Conservation (phyloP, 768 basidiomycete species). For the Leccinum aurantiacum region DNA sequence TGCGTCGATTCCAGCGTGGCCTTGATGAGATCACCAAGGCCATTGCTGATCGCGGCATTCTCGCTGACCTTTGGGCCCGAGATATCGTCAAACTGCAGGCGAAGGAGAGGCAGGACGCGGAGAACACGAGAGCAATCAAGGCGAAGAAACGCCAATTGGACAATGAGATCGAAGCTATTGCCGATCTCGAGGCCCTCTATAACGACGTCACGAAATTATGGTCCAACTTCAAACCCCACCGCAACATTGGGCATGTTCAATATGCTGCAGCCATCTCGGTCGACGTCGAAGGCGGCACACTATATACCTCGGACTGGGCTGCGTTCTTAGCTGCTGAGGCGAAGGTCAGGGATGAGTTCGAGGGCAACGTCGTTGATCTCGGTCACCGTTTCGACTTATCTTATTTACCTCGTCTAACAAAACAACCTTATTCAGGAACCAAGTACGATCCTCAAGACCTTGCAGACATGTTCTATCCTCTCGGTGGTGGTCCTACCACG, state of each 20-base stretch:
- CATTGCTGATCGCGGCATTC: background rate
- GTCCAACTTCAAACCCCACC: background rate
- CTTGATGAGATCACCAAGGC: background rate
- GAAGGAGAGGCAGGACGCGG: background rate
- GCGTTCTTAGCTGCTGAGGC: background rate
- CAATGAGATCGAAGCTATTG: background rate
- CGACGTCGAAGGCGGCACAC: background rate
- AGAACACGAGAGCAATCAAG: background rate
- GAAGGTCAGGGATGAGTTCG: background rate
- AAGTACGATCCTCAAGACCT: background rate
- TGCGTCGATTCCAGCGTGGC: background rate
- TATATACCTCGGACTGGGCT: background rate
- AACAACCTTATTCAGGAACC: background rate
- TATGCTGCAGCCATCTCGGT: background rate
- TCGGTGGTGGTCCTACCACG: background rate
- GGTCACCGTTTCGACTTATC: background rate
- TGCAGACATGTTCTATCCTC: background rate
- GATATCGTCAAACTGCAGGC: background rate
- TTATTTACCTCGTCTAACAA: background rate
- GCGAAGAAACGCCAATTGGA: background rate
- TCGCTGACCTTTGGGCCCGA: background rate
- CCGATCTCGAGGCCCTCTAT: background rate
- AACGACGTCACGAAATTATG: background rate
- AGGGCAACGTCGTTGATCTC: background rate
- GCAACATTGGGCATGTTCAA: background rate